Evolutionary conservation across 495 filamentous ascomycete species (phyloP), one percentile per base, ranked within the genome.

Genomic region (Aspergillus panamensis): DNA sequence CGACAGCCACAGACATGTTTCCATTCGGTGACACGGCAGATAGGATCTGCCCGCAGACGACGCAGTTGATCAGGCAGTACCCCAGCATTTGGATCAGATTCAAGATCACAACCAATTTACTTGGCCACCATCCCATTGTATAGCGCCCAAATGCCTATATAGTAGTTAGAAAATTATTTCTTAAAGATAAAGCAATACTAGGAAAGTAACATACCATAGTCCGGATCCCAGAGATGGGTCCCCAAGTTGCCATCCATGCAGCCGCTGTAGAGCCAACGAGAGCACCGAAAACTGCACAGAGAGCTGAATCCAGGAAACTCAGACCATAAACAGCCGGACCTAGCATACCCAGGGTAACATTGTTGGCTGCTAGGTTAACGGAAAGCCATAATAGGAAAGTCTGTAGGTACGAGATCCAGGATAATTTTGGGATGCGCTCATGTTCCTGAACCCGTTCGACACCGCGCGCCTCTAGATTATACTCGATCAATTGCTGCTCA

Each of bases 111-210:
- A 89, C 79, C 8, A 91, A 69, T 70, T 90, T 91, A 62, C 82
- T 83, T 1, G 89, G 88, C 84, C 86, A 91, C 83, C 87, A 91
- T 31, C 88, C 89, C 82, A 91, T 90, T 21, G 83, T 80, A 70
- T 86, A 92, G 13, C 88, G 79, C 16, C 84, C 78, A 58, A 90
- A 83, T 9, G 87, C 82, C 80, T 82, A 59, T 10, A 19, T 19
- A 45, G 9, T 19, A n/a, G 1, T 45, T 4, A 45, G 42, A 45
- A 45, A 17, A 31, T 3, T 45, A 20, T n/a, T 7, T 35, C 68
- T 48, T 68, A 58, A 25, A 32, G n/a, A 44, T 49, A 32, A 50
- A 40, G 25, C 8, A 16, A 29, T 12, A 53, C n/a, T 9, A 20
- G 6, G 12, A 31, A 1, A 55, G 43, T 31, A 8, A 54, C 63